phyloP scores from a whole-genome alignment of 2,329 filamentous ascomycete species.

The Verticillium nubilum region DNA sequence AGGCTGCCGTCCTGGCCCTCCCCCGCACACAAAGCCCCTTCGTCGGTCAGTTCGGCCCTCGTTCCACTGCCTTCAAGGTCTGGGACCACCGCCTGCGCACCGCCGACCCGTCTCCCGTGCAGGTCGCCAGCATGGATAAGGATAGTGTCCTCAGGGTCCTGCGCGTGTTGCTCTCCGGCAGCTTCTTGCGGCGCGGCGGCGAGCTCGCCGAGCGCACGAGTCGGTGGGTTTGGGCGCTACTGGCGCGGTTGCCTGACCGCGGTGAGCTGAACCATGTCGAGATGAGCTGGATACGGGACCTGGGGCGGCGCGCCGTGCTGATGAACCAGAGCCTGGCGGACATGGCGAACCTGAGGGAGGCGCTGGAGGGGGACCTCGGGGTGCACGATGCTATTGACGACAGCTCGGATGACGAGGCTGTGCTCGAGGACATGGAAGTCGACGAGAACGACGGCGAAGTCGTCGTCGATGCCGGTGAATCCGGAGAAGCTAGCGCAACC shows the following conservation, averaged over 20 bases:
- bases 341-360: slow-evolving; percentile 41
- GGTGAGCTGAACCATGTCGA: slow-evolving; percentile 73
- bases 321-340: slow-evolving; percentile 50
- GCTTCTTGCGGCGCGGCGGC: slow-evolving; percentile 55
- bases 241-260: slow-evolving; percentile 68
- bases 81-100: slow-evolving; percentile 49
- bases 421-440: slow-evolving; percentile 25
- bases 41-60: slow-evolving; percentile 47
- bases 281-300: slow-evolving; percentile 68
- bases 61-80: slow-evolving; percentile 39
- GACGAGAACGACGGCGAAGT: slow-evolving; percentile 16
- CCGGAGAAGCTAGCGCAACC: slow-evolving; percentile 8
- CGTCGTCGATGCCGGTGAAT: slow-evolving; percentile 16
- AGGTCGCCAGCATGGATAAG: slow-evolving; percentile 61
- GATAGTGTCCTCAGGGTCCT: slow-evolving; percentile 62
- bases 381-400: slow-evolving; percentile 41
- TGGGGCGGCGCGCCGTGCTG: slow-evolving; percentile 71
- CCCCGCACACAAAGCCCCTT: slow-evolving; percentile 47
- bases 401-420: slow-evolving; percentile 31
- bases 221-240: slow-evolving; percentile 78
- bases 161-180: slow-evolving; percentile 58
- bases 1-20: slow-evolving; percentile 46
- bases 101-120: slow-evolving; percentile 52
- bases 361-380: slow-evolving; percentile 33
- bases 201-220: slow-evolving; percentile 63